Evolutionary conservation across 2,329 filamentous ascomycete species (phyloP).

Genomic region (Diaporthe longicolla): DNA sequence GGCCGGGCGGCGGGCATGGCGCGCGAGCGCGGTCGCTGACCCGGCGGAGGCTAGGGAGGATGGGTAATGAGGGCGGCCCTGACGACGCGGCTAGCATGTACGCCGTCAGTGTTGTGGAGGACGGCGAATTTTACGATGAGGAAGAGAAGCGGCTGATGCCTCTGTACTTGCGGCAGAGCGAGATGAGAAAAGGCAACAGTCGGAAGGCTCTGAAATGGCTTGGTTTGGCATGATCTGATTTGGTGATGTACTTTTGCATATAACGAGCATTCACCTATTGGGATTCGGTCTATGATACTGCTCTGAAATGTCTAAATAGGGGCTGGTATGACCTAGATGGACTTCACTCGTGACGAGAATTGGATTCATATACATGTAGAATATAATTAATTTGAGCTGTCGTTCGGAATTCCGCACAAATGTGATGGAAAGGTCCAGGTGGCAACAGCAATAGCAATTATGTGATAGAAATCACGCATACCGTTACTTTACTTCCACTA

Average conservation of each 20-base stretch:
- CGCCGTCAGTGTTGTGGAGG: slow-evolving; percentile 39
- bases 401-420: not conserved
- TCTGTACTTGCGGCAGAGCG: slow-evolving; percentile 44
- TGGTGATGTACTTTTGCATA: not conserved
- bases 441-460: not conserved
- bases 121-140: slow-evolving; percentile 44
- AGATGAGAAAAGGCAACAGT: slow-evolving; percentile 44
- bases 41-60: not conserved
- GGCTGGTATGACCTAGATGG: too few relatives aligned
- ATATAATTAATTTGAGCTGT: not conserved
- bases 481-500: too few relatives aligned
- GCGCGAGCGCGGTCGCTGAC: slow-evolving; percentile 28
- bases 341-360: not conserved
- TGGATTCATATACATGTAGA: not conserved
- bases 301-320: too few relatives aligned
- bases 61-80: slow-evolving; percentile 35
- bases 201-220: slow-evolving; percentile 56
- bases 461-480: too few relatives aligned
- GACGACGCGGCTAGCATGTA: slow-evolving; percentile 37
- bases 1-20: not conserved
- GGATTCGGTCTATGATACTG: not conserved
- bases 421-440: not conserved
- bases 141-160: slow-evolving; percentile 49
- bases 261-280: not conserved
- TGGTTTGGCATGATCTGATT: slow-evolving; percentile 45